These are phyloP conservation scores for Phyllostachys edulis DNA, from an alignment of 176 grass and related monocot species.

Conservation along the genomic window DNA sequence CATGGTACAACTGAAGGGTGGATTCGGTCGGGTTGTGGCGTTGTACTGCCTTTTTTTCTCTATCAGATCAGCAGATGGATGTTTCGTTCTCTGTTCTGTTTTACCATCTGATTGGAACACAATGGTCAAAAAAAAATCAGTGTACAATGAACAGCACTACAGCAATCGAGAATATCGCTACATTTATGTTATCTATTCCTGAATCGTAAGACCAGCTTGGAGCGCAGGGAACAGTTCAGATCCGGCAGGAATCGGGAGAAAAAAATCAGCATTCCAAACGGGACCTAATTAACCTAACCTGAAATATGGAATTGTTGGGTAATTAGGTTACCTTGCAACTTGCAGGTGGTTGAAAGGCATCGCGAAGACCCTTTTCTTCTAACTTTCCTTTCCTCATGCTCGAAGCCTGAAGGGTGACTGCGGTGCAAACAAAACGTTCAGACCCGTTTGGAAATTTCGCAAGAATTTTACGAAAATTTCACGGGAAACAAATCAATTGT, in stretches of 20 bases:
- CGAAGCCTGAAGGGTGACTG: neutral
- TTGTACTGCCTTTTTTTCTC: neutral
- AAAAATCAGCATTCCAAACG: too few species aligned
- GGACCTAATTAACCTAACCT: neutral
- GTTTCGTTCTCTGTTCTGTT: neutral
- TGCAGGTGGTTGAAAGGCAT: neutral
- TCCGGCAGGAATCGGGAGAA: too few species aligned
- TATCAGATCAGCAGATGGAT: slow-evolving; percentile 8
- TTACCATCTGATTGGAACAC: slow-evolving; percentile 4
- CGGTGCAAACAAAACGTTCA: neutral
- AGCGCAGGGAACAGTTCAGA: too few species aligned
- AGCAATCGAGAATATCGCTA: too few species aligned
- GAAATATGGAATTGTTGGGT: neutral
- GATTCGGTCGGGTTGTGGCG: slow-evolving; percentile 19
- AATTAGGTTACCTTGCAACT: neutral
- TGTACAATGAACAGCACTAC: too few species aligned
- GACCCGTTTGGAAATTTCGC: too few species aligned
- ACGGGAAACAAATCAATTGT: too few species aligned
- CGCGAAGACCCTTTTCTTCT: neutral
- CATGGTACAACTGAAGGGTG: neutral
- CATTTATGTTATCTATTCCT: neutral
- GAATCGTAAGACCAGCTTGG: neutral
- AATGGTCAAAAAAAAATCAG: too few species aligned
- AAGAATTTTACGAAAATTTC: too few species aligned
- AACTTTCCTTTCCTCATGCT: neutral